Base-by-base conservation (phyloP, 257 asterid species). In the Cordia subcordata region DNA sequence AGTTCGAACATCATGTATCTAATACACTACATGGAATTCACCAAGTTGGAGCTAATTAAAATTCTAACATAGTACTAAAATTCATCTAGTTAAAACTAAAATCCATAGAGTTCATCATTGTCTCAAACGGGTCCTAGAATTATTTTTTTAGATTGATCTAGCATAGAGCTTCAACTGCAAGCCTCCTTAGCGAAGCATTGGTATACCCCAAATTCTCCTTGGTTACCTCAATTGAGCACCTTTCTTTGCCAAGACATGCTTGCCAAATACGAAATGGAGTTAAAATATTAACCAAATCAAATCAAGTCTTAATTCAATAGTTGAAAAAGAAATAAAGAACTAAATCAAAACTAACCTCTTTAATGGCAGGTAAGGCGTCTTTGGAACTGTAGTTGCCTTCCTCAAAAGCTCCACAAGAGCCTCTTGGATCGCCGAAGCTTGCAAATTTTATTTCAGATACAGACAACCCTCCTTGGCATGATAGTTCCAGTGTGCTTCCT, bases 361-460 rank as follows among this genome's bases (percentile, higher is more conserved):
- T n/a, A n/a, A n/a, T n/a, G n/a, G n/a, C n/a, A n/a, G n/a, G n/a
- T n/a, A n/a, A n/a, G n/a, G n/a, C n/a, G n/a, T n/a, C n/a, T n/a
- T n/a, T n/a, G n/a, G n/a, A 47, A 0, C 71, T 49, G 58, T 69
- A 71, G 16, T 45, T 47, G 50, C 77, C 69, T 53, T 27, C 46
- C 8, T 15, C 5, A 21, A 63, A 64, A 15, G 60, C 47, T 39
- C 72, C 75, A 57, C 55, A 20, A 0, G 55, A 6, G 8, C 61
- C 72, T 0, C 35, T 42, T 21, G 70, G 67, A 52, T 57, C 13
- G 10, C 78, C 81, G 15, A 57, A 76, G 61, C 81, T 76, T 13
- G 78, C 81, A 21, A 64, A 72, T 0, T 65, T 72, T 18, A 76
- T 49, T 2, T 53, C 27, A 11, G 75, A 63, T 5, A 76, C 64